A percentile compares a stretch with the other conserved stretches of the same genome.
Conservation (phyloP, 768 basidiomycete genomes). For the Coprinellus micaceus region DNA sequence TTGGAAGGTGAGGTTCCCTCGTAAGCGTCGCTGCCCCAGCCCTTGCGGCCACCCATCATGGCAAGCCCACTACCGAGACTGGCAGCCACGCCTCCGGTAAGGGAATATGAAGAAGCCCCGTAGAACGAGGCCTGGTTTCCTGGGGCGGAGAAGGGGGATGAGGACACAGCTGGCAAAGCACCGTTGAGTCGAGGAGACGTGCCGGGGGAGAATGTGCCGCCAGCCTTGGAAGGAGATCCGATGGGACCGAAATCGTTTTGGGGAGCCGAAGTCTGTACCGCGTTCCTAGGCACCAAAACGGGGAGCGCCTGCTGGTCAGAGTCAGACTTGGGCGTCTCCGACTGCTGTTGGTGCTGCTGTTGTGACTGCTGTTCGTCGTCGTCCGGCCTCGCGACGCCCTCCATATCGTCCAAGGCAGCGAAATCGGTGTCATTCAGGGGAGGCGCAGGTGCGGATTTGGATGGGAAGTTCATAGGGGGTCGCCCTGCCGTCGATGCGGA, state of each 20-base stretch:
- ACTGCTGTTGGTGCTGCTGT: conserved; percentile 21
- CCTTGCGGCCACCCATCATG: conserved; percentile 37
- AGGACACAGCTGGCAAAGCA: conserved; percentile 38
- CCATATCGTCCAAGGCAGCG: conserved; percentile 58
- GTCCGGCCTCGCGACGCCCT: conserved; percentile 38
- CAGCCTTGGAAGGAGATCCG: conserved; percentile 66
- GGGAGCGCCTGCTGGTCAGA: no score
- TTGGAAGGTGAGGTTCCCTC: neutral
- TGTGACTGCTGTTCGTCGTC: conserved; percentile 28
- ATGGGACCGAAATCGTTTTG: conserved; percentile 74
- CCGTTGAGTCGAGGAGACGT: conserved; percentile 54
- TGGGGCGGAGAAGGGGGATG: conserved; percentile 74
- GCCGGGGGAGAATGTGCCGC: conserved; percentile 45
- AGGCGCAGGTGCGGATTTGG: conserved; percentile 78
- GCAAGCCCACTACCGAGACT: conserved; percentile 57
- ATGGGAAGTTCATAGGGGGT: conserved; percentile 59
- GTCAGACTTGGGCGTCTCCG: no score
- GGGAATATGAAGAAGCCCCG: conserved; percentile 22
- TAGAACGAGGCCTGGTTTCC: conserved; percentile 58
- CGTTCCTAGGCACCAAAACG: conserved; percentile 51
- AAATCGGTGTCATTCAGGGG: conserved; percentile 75
- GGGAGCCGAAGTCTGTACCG: conserved; percentile 33
- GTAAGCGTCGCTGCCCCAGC: conserved; percentile 34
- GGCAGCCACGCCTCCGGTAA: conserved; percentile 50
- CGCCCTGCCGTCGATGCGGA: conserved; percentile 35